Percentiles rank a stretch among this genome's conserved stretches.
These are phyloP conservation scores for Phtheirospermum japonicum DNA, from an alignment of 257 asterid species.

Conservation along the genomic window DNA sequence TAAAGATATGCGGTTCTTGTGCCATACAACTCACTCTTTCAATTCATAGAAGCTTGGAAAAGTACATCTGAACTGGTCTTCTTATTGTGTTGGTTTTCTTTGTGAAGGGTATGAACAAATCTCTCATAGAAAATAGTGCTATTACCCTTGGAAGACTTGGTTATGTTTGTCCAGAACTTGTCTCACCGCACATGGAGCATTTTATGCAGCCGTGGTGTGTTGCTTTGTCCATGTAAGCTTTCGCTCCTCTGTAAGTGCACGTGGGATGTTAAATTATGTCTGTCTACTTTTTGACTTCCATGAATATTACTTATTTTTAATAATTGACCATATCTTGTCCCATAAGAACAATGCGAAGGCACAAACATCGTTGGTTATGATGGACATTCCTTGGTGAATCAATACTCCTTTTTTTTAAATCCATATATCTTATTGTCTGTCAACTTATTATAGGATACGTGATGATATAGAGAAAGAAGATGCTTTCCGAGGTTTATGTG, in stretches of 20 bases:
- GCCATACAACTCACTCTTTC: conserved; percentile 1
- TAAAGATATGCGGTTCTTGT: background rate
- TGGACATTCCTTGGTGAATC: background rate
- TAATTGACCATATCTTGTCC: background rate
- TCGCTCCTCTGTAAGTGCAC: background rate
- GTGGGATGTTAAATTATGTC: background rate
- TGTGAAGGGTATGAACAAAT: conserved; percentile 71
- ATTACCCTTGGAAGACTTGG: conserved; percentile 92
- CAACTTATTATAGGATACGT: conserved; percentile 67
- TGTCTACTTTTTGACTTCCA: conserved; percentile 13
- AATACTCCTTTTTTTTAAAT: background rate
- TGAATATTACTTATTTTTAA: background rate
- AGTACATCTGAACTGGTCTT: conserved; percentile 17
- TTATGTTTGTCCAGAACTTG: conserved; percentile 92
- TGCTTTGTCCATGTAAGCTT: conserved; percentile 83
- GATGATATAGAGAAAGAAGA: conserved; percentile 98
- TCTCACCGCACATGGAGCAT: conserved; percentile 95
- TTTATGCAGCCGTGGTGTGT: conserved; percentile 93
- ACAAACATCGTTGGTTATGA: background rate
- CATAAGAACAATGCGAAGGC: background rate
- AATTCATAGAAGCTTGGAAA: conserved; percentile 24
- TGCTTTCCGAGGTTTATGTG: conserved; percentile 93
- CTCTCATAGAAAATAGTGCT: conserved; percentile 90
- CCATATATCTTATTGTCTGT: background rate
- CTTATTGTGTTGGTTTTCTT: conserved; percentile 31